phyloP scores from a whole-genome alignment of 1,284 basidiomycete species.

The Leccinum subatratum region DNA sequence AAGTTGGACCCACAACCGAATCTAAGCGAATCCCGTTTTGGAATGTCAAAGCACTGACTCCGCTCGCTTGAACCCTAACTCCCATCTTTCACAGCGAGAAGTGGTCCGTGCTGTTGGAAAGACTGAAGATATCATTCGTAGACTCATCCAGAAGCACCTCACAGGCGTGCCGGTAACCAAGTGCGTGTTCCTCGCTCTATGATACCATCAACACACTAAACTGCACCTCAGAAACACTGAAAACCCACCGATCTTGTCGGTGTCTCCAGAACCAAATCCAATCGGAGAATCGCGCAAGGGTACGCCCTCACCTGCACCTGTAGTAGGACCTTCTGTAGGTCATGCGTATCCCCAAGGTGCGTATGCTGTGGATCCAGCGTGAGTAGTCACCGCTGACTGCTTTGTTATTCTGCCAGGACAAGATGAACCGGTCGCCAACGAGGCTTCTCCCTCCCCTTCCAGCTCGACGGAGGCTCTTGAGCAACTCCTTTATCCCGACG shows the following conservation, averaged over 20 bases:
- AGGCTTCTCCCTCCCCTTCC: constrained; percentile 1
- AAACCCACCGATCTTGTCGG: constrained; percentile 4
- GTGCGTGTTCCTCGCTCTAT: constrained; percentile 10
- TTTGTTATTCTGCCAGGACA: constrained; percentile 4
- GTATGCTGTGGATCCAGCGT: background rate
- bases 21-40: constrained; percentile 17
- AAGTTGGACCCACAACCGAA: constrained; percentile 20
- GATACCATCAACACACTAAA: background rate
- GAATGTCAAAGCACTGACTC: constrained; percentile 21
- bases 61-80: background rate
- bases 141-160: constrained; percentile 27
- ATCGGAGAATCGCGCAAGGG: background rate
- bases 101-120: constrained; percentile 24
- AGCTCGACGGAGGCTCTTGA: constrained; percentile 17
- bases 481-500: constrained; percentile 17
- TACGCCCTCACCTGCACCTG: background rate
- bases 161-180: constrained; percentile 21
- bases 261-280: background rate
- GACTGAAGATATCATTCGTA: constrained; percentile 27
- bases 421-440: constrained; percentile 1
- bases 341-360: constrained; percentile 13
- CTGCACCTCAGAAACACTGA: constrained; percentile 10
- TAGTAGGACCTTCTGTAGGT: background rate
- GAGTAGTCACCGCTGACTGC: background rate
- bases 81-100: constrained; percentile 18